phyloP scores from a whole-genome alignment of 352 stramenopile genomes.

The Phytophthora citricola region DNA sequence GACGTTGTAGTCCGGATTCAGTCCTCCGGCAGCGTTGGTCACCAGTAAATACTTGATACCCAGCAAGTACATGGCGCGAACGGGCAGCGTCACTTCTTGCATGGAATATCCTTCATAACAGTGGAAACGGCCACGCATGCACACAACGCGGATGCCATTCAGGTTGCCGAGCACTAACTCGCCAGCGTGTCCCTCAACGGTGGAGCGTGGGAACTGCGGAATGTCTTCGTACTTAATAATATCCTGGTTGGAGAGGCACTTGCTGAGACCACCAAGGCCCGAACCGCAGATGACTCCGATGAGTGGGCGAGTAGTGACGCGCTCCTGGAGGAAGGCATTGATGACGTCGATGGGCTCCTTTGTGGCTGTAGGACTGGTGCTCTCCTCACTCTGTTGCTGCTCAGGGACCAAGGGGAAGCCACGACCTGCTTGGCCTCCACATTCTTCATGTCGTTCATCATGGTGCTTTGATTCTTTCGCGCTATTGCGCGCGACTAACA shows the following conservation, averaged over 20 bases:
- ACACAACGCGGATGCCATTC: slow-evolving; percentile 81
- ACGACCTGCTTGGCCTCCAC: neutral
- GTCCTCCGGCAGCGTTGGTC: slow-evolving; percentile 95
- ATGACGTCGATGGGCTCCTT: slow-evolving; percentile 79
- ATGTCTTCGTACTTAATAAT: slow-evolving; percentile 94
- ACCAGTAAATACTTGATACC: slow-evolving; percentile 95
- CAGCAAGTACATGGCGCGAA: slow-evolving; percentile 94
- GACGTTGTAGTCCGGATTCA: slow-evolving; percentile 93
- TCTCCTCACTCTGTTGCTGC: slow-evolving; percentile 38
- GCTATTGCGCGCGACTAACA: neutral
- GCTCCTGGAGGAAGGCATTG: slow-evolving; percentile 61
- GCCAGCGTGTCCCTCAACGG: slow-evolving; percentile 93
- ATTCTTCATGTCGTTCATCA: slow-evolving; percentile 41
- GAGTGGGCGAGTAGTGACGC: slow-evolving; percentile 48
- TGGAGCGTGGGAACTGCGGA: slow-evolving; percentile 92
- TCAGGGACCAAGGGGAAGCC: slow-evolving; percentile 12
- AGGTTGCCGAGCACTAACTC: slow-evolving; percentile 94
- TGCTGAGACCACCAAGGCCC: slow-evolving; percentile 92
- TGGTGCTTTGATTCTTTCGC: slow-evolving; percentile 10
- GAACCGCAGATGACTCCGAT: slow-evolving; percentile 94
- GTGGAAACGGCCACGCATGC: slow-evolving; percentile 96
- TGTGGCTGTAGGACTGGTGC: slow-evolving; percentile 4
- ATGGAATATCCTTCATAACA: slow-evolving; percentile 95
- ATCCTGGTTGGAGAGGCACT: slow-evolving; percentile 86
- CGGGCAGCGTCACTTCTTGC: slow-evolving; percentile 94